Conservation (phyloP, 305 asterid species). For the Striga hermonthica region DNA sequence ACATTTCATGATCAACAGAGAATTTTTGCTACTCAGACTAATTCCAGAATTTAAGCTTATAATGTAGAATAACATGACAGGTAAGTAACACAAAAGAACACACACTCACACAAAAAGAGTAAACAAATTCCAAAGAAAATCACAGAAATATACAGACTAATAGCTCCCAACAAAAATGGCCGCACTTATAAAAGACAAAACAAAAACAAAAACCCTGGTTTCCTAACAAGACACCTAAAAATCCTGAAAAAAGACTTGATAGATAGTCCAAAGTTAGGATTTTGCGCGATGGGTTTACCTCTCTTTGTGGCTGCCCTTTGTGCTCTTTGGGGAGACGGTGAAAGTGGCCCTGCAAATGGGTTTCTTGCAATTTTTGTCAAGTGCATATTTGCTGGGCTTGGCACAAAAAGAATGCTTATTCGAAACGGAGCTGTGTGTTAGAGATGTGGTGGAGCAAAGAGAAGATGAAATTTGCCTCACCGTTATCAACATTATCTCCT, state of each 20-base stretch:
- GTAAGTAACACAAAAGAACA: too few relatives aligned
- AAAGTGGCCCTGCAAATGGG: conserved; percentile 47
- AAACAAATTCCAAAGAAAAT: too few relatives aligned
- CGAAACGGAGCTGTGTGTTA: conserved; percentile 32
- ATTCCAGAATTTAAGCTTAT: conserved; percentile 4
- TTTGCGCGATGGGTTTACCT: conserved; percentile 27
- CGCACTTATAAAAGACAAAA: too few relatives aligned
- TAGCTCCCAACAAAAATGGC: neutral
- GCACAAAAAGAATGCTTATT: conserved; percentile 32
- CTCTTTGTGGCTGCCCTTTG: conserved; percentile 27
- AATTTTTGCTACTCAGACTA: neutral
- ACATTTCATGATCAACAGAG: conserved; percentile 15
- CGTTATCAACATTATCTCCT: conserved; percentile 64
- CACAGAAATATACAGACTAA: too few relatives aligned
- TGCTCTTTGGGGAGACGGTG: conserved; percentile 36
- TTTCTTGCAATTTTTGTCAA: conserved; percentile 21
- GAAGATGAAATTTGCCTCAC: conserved; percentile 53
- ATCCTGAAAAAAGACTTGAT: neutral
- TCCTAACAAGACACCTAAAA: neutral
- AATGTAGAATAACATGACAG: neutral
- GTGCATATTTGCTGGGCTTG: conserved; percentile 32
- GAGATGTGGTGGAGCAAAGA: conserved; percentile 40
- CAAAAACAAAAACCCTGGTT: too few relatives aligned
- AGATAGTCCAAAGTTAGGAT: too few relatives aligned
- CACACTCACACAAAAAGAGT: too few relatives aligned